A percentile compares a stretch with the other conserved stretches of the same genome.
These are phyloP conservation scores for Coriolopsis trogii DNA, from an alignment of 1,284 basidiomycete genomes.

Conservation along the genomic window DNA sequence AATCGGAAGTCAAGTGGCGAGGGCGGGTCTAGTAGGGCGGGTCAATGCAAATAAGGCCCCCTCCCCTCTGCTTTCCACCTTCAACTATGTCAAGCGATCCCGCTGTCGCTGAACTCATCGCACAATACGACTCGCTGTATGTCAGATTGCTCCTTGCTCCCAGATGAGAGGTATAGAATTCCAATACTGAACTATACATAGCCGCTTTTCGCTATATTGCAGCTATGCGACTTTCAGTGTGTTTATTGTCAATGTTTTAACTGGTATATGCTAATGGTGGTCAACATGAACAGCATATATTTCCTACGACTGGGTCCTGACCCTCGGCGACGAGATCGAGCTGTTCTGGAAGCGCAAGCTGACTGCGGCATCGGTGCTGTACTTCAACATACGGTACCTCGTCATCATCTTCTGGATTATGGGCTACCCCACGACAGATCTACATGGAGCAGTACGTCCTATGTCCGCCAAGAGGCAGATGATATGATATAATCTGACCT, in stretches of 20 bases:
- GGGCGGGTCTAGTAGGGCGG: too few species aligned
- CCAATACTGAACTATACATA: background rate
- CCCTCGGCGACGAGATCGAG: slow-evolving; percentile 2
- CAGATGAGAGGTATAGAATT: background rate
- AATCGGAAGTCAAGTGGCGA: too few species aligned
- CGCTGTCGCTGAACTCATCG: background rate
- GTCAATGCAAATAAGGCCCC: too few species aligned
- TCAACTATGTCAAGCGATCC: background rate
- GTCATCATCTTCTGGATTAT: slow-evolving; percentile 4
- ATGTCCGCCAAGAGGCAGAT: background rate
- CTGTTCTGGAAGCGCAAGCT: slow-evolving; percentile 1
- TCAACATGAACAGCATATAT: background rate
- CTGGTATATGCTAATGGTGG: background rate
- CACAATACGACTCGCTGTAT: slow-evolving; percentile 1
- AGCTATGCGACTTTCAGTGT: slow-evolving; percentile 5
- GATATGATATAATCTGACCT: background rate
- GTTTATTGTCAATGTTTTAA: background rate
- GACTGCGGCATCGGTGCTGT: slow-evolving; percentile 4
- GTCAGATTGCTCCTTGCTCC: background rate
- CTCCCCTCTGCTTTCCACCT: too few species aligned
- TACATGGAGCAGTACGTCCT: background rate
- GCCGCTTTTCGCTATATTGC: background rate
- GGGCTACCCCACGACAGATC: background rate
- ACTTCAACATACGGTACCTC: slow-evolving; percentile 3
- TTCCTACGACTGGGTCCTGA: slow-evolving; percentile 3